phyloP scores from a whole-genome alignment of 106 monocot species.

The Chionographis japonica region DNA sequence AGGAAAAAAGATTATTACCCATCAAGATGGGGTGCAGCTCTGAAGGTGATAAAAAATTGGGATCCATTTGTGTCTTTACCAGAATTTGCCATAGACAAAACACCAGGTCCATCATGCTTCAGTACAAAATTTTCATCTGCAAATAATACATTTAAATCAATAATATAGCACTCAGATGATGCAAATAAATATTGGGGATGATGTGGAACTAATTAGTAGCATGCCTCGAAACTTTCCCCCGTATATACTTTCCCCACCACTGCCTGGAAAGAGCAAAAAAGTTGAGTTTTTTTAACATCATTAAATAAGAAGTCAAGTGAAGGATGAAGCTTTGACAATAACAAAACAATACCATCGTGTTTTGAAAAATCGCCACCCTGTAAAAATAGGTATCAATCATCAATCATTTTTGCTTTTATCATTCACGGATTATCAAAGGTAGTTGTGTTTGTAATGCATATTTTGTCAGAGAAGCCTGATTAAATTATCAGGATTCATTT shows the following conservation, averaged over 20 bases:
- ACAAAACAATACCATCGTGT: conserved; percentile 46
- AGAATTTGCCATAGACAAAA: conserved; percentile 54
- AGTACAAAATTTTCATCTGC: conserved; percentile 53
- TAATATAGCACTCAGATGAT: neutral
- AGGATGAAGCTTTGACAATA: conserved; percentile 34
- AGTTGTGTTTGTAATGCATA: neutral
- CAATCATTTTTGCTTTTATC: neutral
- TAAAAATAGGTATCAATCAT: conserved; percentile 7
- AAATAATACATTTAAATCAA: conserved; percentile 4
- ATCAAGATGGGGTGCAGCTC: conserved; percentile 41
- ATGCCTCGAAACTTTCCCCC: conserved; percentile 48
- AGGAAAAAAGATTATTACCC: conserved; percentile 24
- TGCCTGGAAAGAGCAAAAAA: conserved; percentile 55
- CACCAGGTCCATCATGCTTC: conserved; percentile 43
- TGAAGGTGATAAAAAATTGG: conserved; percentile 52
- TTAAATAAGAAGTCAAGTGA: conserved; percentile 45
- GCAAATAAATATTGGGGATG: neutral
- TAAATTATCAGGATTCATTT: too few relatives aligned
- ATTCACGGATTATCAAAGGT: neutral
- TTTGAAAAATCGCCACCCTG: conserved; percentile 55
- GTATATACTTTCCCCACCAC: conserved; percentile 57
- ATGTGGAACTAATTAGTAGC: neutral
- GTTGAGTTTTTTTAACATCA: conserved; percentile 34
- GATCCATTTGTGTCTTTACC: conserved; percentile 43
- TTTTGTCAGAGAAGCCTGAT: too few relatives aligned